Conservation (phyloP, 129 eudicot species). For the Flaveria linearis region DNA sequence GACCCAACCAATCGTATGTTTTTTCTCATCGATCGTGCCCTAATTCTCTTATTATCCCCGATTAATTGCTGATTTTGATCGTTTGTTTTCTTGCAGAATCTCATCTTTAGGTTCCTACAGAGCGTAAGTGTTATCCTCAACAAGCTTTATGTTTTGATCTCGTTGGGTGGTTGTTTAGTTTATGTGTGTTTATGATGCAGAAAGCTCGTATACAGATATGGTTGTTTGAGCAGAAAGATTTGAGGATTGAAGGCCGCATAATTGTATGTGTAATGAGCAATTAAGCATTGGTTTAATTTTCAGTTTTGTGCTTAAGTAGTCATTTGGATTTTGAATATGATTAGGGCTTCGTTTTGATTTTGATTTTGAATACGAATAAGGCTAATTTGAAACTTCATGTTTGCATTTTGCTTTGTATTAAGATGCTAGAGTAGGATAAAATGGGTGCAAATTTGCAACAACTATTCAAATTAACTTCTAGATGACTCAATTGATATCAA, state of each 20-base stretch:
- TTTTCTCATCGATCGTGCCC: neutral
- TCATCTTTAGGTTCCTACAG: slow-evolving; percentile 75
- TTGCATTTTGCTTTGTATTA: neutral
- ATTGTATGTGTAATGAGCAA: slow-evolving; percentile 41
- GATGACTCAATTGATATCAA: neutral
- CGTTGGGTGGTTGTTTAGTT: neutral
- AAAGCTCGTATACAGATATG: slow-evolving; percentile 87
- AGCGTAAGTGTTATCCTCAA: slow-evolving; percentile 45
- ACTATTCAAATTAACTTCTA: neutral
- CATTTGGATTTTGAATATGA: neutral
- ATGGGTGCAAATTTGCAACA: neutral
- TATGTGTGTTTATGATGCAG: slow-evolving; percentile 30
- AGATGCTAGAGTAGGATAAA: neutral
- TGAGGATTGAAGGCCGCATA: slow-evolving; percentile 83
- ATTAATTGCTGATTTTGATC: slow-evolving; percentile 10
- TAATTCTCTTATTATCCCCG: neutral
- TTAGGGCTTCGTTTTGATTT: slow-evolving; percentile 2
- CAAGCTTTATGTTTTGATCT: neutral
- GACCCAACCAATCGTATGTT: slow-evolving; percentile 81
- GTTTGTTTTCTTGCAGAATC: slow-evolving; percentile 44
- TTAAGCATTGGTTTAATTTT: neutral
- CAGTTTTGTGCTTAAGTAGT: neutral
- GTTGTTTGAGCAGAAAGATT: slow-evolving; percentile 83
- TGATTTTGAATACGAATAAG: neutral
- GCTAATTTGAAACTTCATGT: neutral